phyloP scores from a whole-genome alignment of 2,329 filamentous ascomycete genomes.

The Chaetomium strumarium region DNA sequence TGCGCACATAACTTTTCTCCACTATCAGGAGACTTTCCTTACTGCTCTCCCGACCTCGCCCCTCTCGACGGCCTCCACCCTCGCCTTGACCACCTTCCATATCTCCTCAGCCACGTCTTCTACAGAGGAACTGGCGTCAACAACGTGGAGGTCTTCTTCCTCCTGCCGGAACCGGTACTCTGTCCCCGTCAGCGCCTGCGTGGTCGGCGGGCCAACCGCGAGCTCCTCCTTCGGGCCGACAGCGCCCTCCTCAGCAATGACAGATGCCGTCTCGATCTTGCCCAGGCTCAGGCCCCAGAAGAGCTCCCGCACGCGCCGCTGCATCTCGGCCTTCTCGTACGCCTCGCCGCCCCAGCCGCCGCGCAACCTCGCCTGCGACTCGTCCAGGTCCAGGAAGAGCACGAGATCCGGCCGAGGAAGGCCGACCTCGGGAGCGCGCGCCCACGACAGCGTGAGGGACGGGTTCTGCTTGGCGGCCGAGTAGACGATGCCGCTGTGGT shows the following conservation, averaged over 20 bases:
- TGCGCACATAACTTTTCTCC: neutral
- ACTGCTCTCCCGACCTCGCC: conserved; percentile 43
- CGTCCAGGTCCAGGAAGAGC: conserved; percentile 77
- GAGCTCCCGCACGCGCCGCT: conserved; percentile 67
- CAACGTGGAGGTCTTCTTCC: conserved; percentile 48
- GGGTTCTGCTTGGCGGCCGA: conserved; percentile 79
- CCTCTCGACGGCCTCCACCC: conserved; percentile 44
- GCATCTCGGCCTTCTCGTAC: conserved; percentile 82
- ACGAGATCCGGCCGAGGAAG: conserved; percentile 83
- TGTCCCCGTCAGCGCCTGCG: conserved; percentile 15
- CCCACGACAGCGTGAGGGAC: conserved; percentile 67
- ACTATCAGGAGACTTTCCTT: conserved; percentile 33
- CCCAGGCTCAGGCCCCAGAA: conserved; percentile 57
- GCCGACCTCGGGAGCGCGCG: conserved; percentile 75
- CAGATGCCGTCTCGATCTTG: conserved; percentile 32
- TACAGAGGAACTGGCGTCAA: conserved; percentile 48
- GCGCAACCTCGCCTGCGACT: conserved; percentile 63
- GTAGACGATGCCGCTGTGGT: conserved; percentile 91
- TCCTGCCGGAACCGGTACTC: conserved; percentile 41
- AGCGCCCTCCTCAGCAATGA: conserved; percentile 16
- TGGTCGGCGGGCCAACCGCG: conserved; percentile 16
- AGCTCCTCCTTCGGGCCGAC: conserved; percentile 14
- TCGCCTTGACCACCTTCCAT: conserved; percentile 45
- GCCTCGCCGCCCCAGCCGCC: conserved; percentile 87
- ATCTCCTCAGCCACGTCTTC: conserved; percentile 53